These are phyloP conservation scores for Gentiana dahurica DNA, from an alignment of 257 asterid genomes.

Conservation along the genomic window DNA sequence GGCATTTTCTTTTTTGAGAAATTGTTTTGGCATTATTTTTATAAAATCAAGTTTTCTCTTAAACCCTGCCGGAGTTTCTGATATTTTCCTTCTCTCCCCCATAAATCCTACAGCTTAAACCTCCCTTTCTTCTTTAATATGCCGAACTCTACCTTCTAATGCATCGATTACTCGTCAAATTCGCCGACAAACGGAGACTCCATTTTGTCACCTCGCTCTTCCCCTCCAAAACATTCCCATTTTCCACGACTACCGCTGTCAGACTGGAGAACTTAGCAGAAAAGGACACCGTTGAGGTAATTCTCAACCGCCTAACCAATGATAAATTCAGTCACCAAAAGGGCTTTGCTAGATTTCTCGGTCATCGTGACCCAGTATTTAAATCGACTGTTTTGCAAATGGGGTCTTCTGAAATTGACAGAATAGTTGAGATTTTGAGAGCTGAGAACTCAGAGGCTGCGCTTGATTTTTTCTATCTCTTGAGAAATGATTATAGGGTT, in stretches of 20 bases:
- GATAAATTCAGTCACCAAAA: slow-evolving; percentile 12
- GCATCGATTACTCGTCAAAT: slow-evolving; percentile 33
- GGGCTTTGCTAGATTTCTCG: slow-evolving; percentile 18
- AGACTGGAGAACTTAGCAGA: slow-evolving; percentile 10
- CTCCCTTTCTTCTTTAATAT: neutral
- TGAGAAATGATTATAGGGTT: slow-evolving; percentile 43
- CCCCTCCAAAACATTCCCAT: slow-evolving; percentile 12
- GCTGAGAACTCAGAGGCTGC: slow-evolving; percentile 30
- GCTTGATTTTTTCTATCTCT: slow-evolving; percentile 48
- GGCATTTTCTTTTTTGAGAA: too few species aligned
- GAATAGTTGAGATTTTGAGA: slow-evolving; percentile 28
- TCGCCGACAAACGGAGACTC: slow-evolving; percentile 16
- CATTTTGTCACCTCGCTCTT: slow-evolving; percentile 15
- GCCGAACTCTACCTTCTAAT: slow-evolving; percentile 6
- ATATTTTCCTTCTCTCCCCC: neutral
- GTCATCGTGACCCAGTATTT: slow-evolving; percentile 20
- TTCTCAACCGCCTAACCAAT: slow-evolving; percentile 27
- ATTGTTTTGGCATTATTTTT: too few species aligned
- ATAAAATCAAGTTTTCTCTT: neutral
- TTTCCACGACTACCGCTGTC: slow-evolving; percentile 25
- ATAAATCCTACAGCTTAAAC: slow-evolving; percentile 35
- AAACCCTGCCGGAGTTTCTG: slow-evolving; percentile 5
- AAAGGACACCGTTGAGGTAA: slow-evolving; percentile 22
- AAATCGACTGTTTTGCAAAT: slow-evolving; percentile 21
- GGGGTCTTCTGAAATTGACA: slow-evolving; percentile 33